Evolutionary conservation across 2,329 filamentous ascomycete species (phyloP).

Genomic region (Byssochlamys sp.): DNA sequence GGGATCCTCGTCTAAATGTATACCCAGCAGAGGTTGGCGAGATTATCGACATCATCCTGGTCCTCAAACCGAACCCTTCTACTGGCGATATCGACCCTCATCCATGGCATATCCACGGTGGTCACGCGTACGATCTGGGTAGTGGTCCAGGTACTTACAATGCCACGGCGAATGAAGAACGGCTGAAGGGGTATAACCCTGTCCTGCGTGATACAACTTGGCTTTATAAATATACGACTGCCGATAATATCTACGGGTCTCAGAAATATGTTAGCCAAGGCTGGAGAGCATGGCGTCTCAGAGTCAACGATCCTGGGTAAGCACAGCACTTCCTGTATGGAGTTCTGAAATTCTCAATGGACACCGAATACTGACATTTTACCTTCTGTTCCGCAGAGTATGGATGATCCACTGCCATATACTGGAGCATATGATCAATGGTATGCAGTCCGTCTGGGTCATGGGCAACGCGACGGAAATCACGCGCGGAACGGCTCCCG

Average conservation of each 20-base stretch:
- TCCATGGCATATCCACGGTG: slow-evolving; percentile 40
- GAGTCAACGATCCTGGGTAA: slow-evolving; percentile 41
- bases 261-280: slow-evolving; percentile 13
- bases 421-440: slow-evolving; percentile 41
- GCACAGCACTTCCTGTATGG: not conserved
- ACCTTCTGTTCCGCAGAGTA: slow-evolving; percentile 11
- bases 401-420: slow-evolving; percentile 46
- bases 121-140: slow-evolving; percentile 39
- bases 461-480: slow-evolving; percentile 38
- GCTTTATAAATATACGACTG: slow-evolving; percentile 46
- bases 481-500: slow-evolving; percentile 15
- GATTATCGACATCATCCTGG: slow-evolving; percentile 37
- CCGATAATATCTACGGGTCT: slow-evolving; percentile 33
- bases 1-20: slow-evolving; percentile 31
- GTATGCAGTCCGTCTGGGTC: slow-evolving; percentile 40
- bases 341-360: not conserved
- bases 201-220: slow-evolving; percentile 43
- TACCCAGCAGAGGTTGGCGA: slow-evolving; percentile 39
- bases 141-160: slow-evolving; percentile 39
- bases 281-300: slow-evolving; percentile 54
- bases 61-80: slow-evolving; percentile 23
- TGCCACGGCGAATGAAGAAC: slow-evolving; percentile 32
- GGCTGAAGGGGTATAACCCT: slow-evolving; percentile 30
- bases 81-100: slow-evolving; percentile 29
- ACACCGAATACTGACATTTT: not conserved